Conservation (phyloP, 768 basidiomycete species). For the Suillus ampliporus region DNA sequence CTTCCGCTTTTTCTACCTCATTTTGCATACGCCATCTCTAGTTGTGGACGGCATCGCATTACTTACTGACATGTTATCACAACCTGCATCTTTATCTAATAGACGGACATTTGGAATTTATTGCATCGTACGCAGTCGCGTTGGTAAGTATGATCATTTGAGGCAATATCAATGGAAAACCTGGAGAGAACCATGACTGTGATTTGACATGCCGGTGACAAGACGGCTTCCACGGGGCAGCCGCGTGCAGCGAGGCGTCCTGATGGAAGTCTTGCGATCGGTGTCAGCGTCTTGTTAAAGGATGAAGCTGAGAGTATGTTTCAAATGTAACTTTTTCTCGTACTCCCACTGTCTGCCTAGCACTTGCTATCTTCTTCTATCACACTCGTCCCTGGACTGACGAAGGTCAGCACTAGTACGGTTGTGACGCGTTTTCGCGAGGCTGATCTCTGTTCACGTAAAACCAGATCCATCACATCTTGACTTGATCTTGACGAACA, state of each 20-base stretch:
- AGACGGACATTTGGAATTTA: slow-evolving; percentile 40
- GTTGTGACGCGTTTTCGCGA: slow-evolving; percentile 6
- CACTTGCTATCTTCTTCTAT: slow-evolving; percentile 1
- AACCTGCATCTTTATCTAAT: slow-evolving; percentile 39
- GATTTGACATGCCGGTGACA: slow-evolving; percentile 17
- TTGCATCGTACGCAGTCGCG: slow-evolving; percentile 19
- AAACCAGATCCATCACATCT: slow-evolving; percentile 10
- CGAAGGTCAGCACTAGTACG: neutral
- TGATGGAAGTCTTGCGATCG: slow-evolving; percentile 25
- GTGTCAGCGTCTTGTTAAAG: slow-evolving; percentile 14
- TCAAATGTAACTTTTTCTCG: slow-evolving; percentile 5
- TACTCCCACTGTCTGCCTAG: slow-evolving; percentile 3
- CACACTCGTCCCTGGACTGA: neutral
- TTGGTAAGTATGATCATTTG: slow-evolving; percentile 27
- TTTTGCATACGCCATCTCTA: slow-evolving; percentile 18
- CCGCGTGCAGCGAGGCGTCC: slow-evolving; percentile 40
- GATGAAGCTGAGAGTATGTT: slow-evolving; percentile 11
- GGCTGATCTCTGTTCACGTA: slow-evolving; percentile 11
- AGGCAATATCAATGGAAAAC: slow-evolving; percentile 28
- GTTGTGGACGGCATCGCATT: slow-evolving; percentile 30
- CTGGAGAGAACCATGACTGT: slow-evolving; percentile 20
- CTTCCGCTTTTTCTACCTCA: slow-evolving; percentile 17
- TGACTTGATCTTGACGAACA: slow-evolving; percentile 5
- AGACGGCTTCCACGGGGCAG: slow-evolving; percentile 29
- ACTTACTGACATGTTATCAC: slow-evolving; percentile 27